These are phyloP conservation scores for Mimosa pudica DNA, from an alignment of 306 rosid genomes.

Conservation along the genomic window DNA sequence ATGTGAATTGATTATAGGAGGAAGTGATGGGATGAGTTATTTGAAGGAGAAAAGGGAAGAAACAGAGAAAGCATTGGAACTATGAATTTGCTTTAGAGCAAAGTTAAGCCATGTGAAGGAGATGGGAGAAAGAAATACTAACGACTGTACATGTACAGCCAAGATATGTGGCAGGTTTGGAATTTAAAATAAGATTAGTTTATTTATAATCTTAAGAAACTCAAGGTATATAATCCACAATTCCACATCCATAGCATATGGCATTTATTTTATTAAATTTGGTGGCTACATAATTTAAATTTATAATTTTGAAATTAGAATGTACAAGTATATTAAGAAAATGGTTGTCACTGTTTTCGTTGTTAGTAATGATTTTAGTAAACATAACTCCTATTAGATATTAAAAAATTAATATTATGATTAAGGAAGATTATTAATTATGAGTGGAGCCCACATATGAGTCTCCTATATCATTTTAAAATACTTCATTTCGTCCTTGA, in stretches of 20 bases:
- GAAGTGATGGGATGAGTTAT: conserved; percentile 8
- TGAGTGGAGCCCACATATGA: neutral
- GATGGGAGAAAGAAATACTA: neutral
- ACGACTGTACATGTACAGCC: too few relatives aligned
- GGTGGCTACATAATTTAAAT: too few relatives aligned
- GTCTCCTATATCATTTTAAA: neutral
- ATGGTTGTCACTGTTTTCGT: too few relatives aligned
- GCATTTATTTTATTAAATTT: too few relatives aligned
- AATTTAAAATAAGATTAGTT: neutral
- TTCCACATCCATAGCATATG: too few relatives aligned
- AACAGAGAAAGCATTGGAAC: neutral
- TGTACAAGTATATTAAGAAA: too few relatives aligned
- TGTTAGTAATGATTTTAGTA: too few relatives aligned
- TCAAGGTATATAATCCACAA: neutral
- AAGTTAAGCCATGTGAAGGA: conserved; percentile 34
- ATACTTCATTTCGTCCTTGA: neutral
- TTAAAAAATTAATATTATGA: too few relatives aligned
- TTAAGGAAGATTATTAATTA: neutral
- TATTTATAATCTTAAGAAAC: neutral
- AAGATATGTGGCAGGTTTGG: conserved; percentile 12
- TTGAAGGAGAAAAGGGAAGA: neutral
- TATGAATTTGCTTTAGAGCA: conserved; percentile 32
- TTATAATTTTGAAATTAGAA: too few relatives aligned
- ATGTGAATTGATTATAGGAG: conserved; percentile 3
- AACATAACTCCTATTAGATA: too few relatives aligned